Base-by-base conservation (phyloP, 1,284 basidiomycete species). In the Schizophyllum amplum region DNA sequence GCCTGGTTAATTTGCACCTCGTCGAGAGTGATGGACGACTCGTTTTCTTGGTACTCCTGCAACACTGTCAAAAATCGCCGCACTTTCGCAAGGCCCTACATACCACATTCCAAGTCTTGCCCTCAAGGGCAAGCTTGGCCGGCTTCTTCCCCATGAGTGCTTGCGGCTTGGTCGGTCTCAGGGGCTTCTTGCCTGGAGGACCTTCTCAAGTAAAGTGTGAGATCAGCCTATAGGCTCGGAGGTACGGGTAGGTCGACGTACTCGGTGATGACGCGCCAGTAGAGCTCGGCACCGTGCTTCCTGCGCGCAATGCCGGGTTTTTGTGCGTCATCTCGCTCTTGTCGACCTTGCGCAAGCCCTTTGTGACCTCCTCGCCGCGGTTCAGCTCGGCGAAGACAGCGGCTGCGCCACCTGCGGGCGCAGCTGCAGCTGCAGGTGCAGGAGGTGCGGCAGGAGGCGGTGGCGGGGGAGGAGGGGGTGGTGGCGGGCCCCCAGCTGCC, bases 271-370 rank as follows among this genome's bases (percentile, higher is more conserved):
- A 42, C 51, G 76, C 62, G 22, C 75, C 63, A 20, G 71, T 52
- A 22, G 72, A 65, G 21, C 78, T 77, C 50, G 89, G 82, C 21
- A 93, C 92, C 17, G 76, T 75, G 57, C 80, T 79, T 23, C 82
- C 72, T 4, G 83, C 81, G 47, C 94, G 77, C 48, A 99, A 73
- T 15, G 84, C 80, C 0, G 97, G 96, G 67, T 99, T 99, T 81
- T 99, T 98, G 78, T 99, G 97, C 5, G 94, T 98, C 94, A 96
- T 96, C 71, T 98, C 87, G 64, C 90, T 95, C 73, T 87, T 85
- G 69, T 97, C 93, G 20, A 99, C 97, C 71, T 97, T 98, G 64
- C 90, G 86, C 63, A 99, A 71, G 5, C 90, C 86, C 65, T 90
- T 92, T 6, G 96, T 98, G 56, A 99, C 87, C 15, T 88, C 86